Conservation (phyloP, 1,284 basidiomycete genomes). For the Microbotryum violaceum region DNA sequence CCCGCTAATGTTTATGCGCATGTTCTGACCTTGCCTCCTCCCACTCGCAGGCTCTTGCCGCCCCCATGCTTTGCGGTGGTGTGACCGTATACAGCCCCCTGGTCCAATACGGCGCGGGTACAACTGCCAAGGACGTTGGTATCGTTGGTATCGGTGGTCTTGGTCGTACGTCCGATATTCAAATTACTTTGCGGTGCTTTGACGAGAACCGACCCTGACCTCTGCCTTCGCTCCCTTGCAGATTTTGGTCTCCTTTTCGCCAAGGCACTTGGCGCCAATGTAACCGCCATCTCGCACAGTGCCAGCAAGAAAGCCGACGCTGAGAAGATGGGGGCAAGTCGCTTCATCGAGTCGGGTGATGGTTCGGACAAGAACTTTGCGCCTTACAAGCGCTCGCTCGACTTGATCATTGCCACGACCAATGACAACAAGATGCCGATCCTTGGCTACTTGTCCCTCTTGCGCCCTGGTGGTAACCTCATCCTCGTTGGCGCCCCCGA, state of each 20-base stretch:
- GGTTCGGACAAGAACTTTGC: constrained; percentile 34
- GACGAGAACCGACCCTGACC: constrained; percentile 6
- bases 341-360: constrained; percentile 41
- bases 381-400: constrained; percentile 40
- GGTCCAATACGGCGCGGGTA: constrained; percentile 46
- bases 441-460: constrained; percentile 40
- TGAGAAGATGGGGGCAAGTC: constrained; percentile 44
- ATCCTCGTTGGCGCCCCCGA: constrained; percentile 40
- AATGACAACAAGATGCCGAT: constrained; percentile 42
- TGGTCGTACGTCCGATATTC: constrained; percentile 30
- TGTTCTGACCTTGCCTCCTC: neutral
- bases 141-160: constrained; percentile 46
- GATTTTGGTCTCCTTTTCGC: constrained; percentile 40
- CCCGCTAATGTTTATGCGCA: too few species aligned
- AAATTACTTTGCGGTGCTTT: constrained; percentile 29
- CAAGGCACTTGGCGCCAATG: constrained; percentile 42
- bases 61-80: constrained; percentile 44
- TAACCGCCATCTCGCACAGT: constrained; percentile 45
- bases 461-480: constrained; percentile 43
- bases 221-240: neutral
- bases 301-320: constrained; percentile 42
- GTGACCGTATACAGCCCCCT: constrained; percentile 47
- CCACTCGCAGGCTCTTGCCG: constrained; percentile 35
- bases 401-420: constrained; percentile 46
- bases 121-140: constrained; percentile 46